Evolutionary conservation across 1,284 basidiomycete genomes (phyloP), one percentile per base, ranked within the genome.

Genomic region (Moesziomyces antarcticus): DNA sequence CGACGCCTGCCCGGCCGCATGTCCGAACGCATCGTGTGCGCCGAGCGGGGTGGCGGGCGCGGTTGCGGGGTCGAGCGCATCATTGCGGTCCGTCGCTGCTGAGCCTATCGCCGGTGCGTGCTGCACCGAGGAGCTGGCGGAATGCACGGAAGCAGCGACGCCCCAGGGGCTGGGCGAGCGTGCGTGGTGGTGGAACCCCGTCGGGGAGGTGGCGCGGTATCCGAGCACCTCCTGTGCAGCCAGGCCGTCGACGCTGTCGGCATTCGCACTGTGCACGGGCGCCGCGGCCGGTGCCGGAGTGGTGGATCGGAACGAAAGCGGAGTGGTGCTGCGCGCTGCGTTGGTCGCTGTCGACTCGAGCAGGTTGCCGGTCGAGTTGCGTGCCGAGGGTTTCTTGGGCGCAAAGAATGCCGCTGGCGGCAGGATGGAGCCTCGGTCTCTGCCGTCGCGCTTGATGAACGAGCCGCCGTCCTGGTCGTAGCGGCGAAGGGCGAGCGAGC

Each of bases 401-500:
- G 66, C 62, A 65, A 79, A 76, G 50, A 79, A 79, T 16, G 50
- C 77, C 10, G 77, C 75, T 7, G 77, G 72, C 3, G 77, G 77
- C 46, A 79, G 40, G 35, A 79, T 79, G 21, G 77, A 68, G 7
- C 63, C 56, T 4, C 54, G 50, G 16, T 75, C 63, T 9, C 46
- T 58, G 5, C 51, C 47, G 27, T 65, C 71, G 2, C 59, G 52
- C 24, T 65, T 64, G 59, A 69, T 65, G 50, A 73, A 73, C 7
- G 63, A 65, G 3, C 50, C 57, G 5, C 42, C 50, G 40, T 58
- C 59, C 20, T 62, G 50, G 5, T 56, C 61, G 46, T 71, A 59
- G 41, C 42, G 45, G 21, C 63, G 53, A 20, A 69, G 30, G 3
- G 66, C 56, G 1, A 56, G 52, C 20, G 66, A 59, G 56, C 65